Evolutionary conservation across 2,329 filamentous ascomycete genomes (phyloP).

Genomic region (Calonectria hongkongensis): DNA sequence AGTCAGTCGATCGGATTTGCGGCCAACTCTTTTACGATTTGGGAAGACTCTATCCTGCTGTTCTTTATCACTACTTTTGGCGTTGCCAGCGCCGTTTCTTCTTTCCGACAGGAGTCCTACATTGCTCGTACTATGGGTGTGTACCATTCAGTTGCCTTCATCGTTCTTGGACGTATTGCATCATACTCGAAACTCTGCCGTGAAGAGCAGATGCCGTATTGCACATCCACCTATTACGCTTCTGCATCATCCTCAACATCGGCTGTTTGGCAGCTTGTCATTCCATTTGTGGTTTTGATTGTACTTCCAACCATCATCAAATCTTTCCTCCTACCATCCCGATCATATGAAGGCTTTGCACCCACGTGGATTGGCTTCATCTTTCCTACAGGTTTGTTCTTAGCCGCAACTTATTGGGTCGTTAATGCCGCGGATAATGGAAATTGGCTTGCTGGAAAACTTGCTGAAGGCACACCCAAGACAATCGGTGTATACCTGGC

Average conservation of each 20-base stretch:
- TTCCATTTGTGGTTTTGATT: conserved; percentile 85
- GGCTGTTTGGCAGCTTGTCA: conserved; percentile 88
- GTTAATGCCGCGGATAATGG: conserved; percentile 92
- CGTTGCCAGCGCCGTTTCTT: conserved; percentile 82
- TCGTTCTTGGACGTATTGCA: conserved; percentile 84
- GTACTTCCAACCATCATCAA: conserved; percentile 84
- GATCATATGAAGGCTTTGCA: conserved; percentile 91
- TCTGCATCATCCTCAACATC: conserved; percentile 95
- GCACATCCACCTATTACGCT: conserved; percentile 95
- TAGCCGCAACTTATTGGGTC: conserved; percentile 89
- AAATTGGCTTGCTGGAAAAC: conserved; percentile 79
- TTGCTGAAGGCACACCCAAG: conserved; percentile 80
- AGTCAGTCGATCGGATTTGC: conserved; percentile 95
- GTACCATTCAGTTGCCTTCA: conserved; percentile 90
- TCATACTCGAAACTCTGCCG: conserved; percentile 95
- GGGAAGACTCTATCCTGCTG: conserved; percentile 95
- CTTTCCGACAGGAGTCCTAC: conserved; percentile 81
- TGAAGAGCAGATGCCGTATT: conserved; percentile 99
- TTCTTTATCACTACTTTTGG: conserved; percentile 95
- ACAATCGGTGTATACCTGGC: conserved; percentile 84
- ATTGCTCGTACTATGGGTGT: conserved; percentile 84
- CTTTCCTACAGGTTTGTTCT: conserved; percentile 83
- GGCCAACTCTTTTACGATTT: conserved; percentile 98
- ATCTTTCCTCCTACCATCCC: conserved; percentile 86
- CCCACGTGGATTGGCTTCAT: conserved; percentile 88